These are phyloP conservation scores for Fusarium aywerte DNA, from an alignment of 2,329 filamentous ascomycete genomes.

Conservation along the genomic window DNA sequence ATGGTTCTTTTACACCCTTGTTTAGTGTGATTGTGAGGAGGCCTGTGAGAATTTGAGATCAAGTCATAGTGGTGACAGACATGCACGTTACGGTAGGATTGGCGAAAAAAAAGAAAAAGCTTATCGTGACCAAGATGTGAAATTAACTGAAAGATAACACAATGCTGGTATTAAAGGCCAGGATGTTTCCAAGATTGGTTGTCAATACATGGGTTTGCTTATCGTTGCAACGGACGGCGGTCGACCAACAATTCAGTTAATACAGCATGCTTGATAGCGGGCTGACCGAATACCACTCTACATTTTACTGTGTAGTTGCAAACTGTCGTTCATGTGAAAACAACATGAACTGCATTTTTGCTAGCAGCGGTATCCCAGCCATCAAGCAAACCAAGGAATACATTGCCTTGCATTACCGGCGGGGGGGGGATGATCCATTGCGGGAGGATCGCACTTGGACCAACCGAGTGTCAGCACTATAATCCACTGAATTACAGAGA, in stretches of 20 bases:
- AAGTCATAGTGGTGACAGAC: neutral
- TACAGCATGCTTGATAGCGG: neutral
- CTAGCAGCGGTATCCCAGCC: neutral
- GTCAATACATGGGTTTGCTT: conserved; percentile 7
- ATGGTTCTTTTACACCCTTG: neutral
- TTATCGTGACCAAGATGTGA: conserved; percentile 9
- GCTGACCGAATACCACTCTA: neutral
- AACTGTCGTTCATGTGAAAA: neutral
- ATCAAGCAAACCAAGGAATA: neutral
- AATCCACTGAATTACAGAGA: conserved; percentile 6
- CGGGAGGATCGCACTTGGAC: conserved; percentile 15
- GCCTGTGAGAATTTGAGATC: conserved; percentile 1
- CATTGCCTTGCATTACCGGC: neutral
- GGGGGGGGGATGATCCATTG: neutral
- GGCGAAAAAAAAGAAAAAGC: conserved; percentile 1
- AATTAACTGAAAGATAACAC: neutral
- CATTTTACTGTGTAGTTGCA: neutral
- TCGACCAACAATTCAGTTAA: neutral
- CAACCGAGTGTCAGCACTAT: conserved; percentile 19
- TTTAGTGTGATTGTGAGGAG: neutral
- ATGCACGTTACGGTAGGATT: neutral
- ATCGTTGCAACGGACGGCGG: neutral
- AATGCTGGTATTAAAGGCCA: neutral
- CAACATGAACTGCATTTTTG: neutral
- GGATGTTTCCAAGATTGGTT: neutral